Percentiles rank a stretch among this genome's conserved stretches.
Conservation (phyloP, 1,139 yeast genomes). For the Pichiaceae sp. region DNA sequence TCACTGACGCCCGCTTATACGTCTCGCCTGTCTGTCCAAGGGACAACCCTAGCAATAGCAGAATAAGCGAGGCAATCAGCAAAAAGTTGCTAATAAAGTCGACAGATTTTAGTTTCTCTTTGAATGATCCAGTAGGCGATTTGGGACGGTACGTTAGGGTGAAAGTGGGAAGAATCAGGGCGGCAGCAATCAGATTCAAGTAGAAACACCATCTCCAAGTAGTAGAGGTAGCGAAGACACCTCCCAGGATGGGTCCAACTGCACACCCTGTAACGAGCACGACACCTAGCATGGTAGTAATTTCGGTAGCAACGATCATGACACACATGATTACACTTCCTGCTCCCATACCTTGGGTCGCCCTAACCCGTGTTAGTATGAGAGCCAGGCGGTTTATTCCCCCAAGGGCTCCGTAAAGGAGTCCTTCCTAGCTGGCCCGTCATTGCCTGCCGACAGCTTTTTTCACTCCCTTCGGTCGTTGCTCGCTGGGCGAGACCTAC, state of each 20-base stretch:
- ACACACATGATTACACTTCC: conserved; percentile 4
- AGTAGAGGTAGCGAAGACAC: conserved; percentile 43
- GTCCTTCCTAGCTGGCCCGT: too few relatives aligned
- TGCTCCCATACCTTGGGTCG: conserved; percentile 65
- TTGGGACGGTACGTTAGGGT: conserved; percentile 42
- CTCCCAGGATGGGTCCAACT: conserved; percentile 62
- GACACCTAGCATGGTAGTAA: conserved; percentile 42
- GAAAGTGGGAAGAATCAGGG: conserved; percentile 40
- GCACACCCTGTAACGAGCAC: conserved; percentile 36
- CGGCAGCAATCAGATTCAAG: conserved; percentile 63
- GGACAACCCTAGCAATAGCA: conserved; percentile 41
- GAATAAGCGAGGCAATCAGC: conserved; percentile 33
- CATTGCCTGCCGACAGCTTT: too few relatives aligned
- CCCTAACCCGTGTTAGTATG: conserved; percentile 62
- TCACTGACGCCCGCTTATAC: conserved; percentile 51
- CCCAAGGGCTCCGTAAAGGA: too few relatives aligned
- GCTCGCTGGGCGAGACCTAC: too few relatives aligned
- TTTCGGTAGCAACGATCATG: conserved; percentile 32
- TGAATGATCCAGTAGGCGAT: conserved; percentile 11
- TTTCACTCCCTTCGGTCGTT: too few relatives aligned
- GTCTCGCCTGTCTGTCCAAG: conserved; percentile 35
- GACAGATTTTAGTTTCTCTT: conserved; percentile 32
- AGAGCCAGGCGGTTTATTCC: too few relatives aligned
- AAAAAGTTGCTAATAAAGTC: conserved; percentile 43
- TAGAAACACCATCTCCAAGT: conserved; percentile 79